Conservation (phyloP, 2,329 filamentous ascomycete species). For the Pseudocercospora fuligena region DNA sequence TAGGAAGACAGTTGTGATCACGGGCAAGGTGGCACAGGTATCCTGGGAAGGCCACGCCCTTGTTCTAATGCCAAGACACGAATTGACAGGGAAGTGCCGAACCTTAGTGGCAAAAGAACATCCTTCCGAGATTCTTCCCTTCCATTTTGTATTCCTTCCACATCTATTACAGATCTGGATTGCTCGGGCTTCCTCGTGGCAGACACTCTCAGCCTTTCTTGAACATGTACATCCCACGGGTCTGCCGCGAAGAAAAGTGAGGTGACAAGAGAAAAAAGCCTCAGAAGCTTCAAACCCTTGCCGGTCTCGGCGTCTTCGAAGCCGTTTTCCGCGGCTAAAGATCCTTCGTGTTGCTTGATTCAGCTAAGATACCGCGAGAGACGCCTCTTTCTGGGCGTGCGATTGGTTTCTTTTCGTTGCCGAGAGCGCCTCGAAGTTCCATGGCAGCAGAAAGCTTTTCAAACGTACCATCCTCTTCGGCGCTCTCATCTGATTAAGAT, state of each 20-base stretch:
- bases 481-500: conserved; percentile 9
- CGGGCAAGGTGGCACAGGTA: not conserved
- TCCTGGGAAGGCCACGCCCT: not conserved
- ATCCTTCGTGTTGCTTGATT: conserved; percentile 7
- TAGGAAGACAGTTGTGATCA: not conserved
- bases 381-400: not conserved
- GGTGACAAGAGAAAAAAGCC: not conserved
- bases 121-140: not conserved
- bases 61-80: not conserved
- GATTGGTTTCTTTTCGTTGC: not conserved
- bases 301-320: conserved; percentile 1
- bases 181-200: not conserved
- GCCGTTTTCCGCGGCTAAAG: not conserved
- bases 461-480: not conserved
- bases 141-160: not conserved
- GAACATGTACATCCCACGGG: not conserved
- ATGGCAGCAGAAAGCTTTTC: not conserved
- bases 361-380: not conserved
- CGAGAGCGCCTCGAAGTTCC: not conserved
- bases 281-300: not conserved
- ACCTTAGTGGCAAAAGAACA: not conserved
- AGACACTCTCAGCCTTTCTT: not conserved
- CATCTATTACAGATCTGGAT: not conserved
- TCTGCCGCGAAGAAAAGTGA: not conserved
- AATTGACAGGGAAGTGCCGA: not conserved